Evolutionary conservation across 2,329 filamentous ascomycete species (phyloP), one percentile per base, ranked within the genome.

Genomic region (Cercospora sp.): DNA sequence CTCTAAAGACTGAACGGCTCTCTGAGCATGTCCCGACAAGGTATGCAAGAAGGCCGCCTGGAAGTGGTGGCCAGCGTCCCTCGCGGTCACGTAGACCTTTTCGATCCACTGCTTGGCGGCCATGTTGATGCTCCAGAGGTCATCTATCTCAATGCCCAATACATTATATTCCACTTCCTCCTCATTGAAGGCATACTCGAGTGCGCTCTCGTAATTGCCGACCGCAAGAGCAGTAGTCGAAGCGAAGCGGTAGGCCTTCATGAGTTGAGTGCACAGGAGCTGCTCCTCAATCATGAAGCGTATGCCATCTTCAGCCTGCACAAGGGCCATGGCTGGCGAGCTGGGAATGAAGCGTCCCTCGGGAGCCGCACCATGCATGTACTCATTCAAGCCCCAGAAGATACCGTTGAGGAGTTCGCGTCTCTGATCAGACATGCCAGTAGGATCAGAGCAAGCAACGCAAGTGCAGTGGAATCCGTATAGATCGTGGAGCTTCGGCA

Each of bases 221-320:
- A 70, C 34, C 5, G 69, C 55, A 9, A 74, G 59, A 1, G 70
- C 68, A 21, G 63, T 32, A 24, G 40, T 63, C 1, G 73, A 71
- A 7, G 73, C 72, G 6, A 71, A 55, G 26, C 71, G 74, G 49
- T 75, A 74, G 16, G 74, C 74, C 51, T 69, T 73, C 58, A 61
- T 53, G 2, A 76, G 67, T 61, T 75, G 73, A 16, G 67, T 51
- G 13, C 62, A 67, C 30, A 66, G 37, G 65, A 98, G 85, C 7
- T 94, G 94, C 81, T 98, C 94, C 80, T 97, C 94, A 49, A 97
- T 93, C 7, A 98, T 86, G 55, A 98, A 85, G 43, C 93, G 91
- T 79, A 98, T 97, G 79, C 98, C 61, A 49, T 73, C 69, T 53
- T 72, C 70, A 5, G 70, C 69, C 37, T 71, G 69, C 12, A 40